phyloP scores from a whole-genome alignment of 768 basidiomycete genomes.

The Paxillus ammoniavirescens region DNA sequence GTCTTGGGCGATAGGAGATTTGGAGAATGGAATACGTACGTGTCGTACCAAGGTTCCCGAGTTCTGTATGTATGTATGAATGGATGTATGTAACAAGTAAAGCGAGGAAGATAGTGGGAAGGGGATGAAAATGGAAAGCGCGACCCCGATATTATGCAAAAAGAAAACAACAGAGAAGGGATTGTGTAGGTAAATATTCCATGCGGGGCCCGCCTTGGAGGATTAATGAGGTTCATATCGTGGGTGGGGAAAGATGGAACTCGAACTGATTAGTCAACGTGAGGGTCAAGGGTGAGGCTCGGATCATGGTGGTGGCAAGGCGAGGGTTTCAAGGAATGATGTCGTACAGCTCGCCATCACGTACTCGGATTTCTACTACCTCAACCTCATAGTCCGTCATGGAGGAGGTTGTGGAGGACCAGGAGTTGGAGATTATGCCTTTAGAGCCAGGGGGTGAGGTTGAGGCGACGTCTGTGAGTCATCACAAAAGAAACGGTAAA shows the following conservation, averaged over 20 bases:
- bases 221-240: conserved; percentile 3
- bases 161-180: neutral
- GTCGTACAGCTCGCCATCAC: conserved; percentile 72
- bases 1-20: neutral
- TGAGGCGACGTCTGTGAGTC: conserved; percentile 66
- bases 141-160: conserved; percentile 6
- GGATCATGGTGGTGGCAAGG: neutral
- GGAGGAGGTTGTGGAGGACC: conserved; percentile 64
- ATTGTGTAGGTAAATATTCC: conserved; percentile 7
- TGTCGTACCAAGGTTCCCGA: conserved; percentile 2
- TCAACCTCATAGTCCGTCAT: conserved; percentile 80
- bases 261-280: neutral
- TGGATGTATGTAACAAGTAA: neutral
- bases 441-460: conserved; percentile 74
- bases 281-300: conserved; percentile 1
- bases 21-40: conserved; percentile 4
- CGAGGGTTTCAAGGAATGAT: conserved; percentile 56
- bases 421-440: conserved; percentile 66
- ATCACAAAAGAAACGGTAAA: neutral
- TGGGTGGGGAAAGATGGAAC: neutral
- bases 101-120: neutral
- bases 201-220: conserved; percentile 11
- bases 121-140: conserved; percentile 6
- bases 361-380: conserved; percentile 83
- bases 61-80: conserved; percentile 2